Evolutionary conservation across 2,329 filamentous ascomycete genomes (phyloP), one percentile per base, ranked within the genome.

Genomic region (Colletotrichum endophyticum): DNA sequence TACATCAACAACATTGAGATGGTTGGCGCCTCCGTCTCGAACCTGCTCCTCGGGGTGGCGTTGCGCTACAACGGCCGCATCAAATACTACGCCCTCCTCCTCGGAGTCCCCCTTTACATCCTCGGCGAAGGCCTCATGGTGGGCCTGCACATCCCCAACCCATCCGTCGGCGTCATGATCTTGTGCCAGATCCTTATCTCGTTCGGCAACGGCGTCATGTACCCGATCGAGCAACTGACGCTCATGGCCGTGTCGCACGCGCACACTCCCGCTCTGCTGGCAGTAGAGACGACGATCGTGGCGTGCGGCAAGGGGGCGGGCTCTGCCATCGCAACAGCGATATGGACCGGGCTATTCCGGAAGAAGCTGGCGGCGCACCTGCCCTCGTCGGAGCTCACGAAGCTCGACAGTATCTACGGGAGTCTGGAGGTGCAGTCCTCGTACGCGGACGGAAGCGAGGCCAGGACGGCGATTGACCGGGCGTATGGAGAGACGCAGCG

Each of bases 381-480:
- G 25, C 73, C 73, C 5, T 22, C 63, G 4, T n/a, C 77, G 1
- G 80, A 79, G 15, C 73, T 80, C 44, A 30, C 79, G 16, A 80
- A 83, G 22, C 81, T 85, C 5, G 80, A 91, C 19, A 88, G 88
- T 2, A 87, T 89, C 56, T 87, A 86, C 66, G 81, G 78, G 7
- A 79, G 81, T 28, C 71, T 87, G 8, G 72, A 75, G 1, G 79
- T 75, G 3, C 86, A 87, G 78, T 79, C 86, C 2, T 76, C 77
- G 5, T 90, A 89, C 76, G 79, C 84, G 0, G 79, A 87, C 16
- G 85, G 87, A 7, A 86, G 80, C 4, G 79, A 83, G 0, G 84
- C 82, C 22, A 81, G 89, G 9, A 75, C 82, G 22, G 89, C 84
- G 5, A 89, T 89, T 66, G 84, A 87, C 44, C 53, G 53, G 30